Evolutionary conservation across 1,284 basidiomycete genomes (phyloP).

Genomic region (Ceraceosorus guamensis): DNA sequence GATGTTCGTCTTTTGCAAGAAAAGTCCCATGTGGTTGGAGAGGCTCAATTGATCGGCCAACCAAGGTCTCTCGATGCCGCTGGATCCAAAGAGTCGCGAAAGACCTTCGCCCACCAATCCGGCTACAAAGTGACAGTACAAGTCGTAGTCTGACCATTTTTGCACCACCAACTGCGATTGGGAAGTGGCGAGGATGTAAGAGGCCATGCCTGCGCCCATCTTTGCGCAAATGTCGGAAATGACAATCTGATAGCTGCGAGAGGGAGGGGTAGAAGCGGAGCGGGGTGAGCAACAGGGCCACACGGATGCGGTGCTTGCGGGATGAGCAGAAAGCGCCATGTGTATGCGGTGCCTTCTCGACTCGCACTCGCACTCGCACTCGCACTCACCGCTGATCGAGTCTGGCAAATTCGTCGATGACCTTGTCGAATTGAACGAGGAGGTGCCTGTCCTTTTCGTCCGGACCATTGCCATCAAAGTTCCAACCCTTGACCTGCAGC

Average conservation of each 20-base stretch:
- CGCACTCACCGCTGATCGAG: conserved; percentile 19
- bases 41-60: conserved; percentile 76
- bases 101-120: conserved; percentile 96
- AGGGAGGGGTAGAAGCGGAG: neutral
- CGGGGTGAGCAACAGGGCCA: neutral
- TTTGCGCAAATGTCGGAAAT: conserved; percentile 63
- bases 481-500: conserved; percentile 79
- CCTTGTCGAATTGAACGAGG: conserved; percentile 74
- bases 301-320: neutral
- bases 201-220: conserved; percentile 93
- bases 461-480: conserved; percentile 72
- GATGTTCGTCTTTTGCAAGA: conserved; percentile 98
- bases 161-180: conserved; percentile 24
- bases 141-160: conserved; percentile 68
- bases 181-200: conserved; percentile 56
- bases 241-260: conserved; percentile 62
- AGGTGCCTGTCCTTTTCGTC: conserved; percentile 84
- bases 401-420: conserved; percentile 73
- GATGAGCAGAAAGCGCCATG: too few species aligned
- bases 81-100: conserved; percentile 79
- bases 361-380: neutral
- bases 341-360: too few species aligned
- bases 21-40: conserved; percentile 89
- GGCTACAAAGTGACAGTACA: conserved; percentile 98
- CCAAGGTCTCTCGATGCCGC: conserved; percentile 72